Evolutionary conservation across 1,139 yeast species (phyloP), one percentile per base, ranked within the genome.

Genomic region (Nakaseomyces sp.): DNA sequence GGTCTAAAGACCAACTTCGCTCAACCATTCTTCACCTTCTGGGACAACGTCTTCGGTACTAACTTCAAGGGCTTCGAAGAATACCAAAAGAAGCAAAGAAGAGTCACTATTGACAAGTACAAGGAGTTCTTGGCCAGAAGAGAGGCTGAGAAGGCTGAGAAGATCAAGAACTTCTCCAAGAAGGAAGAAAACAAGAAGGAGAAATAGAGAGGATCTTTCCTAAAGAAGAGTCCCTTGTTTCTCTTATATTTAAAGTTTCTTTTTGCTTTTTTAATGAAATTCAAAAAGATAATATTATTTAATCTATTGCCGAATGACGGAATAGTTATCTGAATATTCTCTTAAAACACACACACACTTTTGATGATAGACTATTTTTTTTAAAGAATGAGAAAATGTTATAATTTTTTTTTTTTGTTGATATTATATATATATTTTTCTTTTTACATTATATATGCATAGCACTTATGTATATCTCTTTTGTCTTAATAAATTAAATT

Each of bases 21-120:
- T n/a, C 98, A 91, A 69, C 98, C 98, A 6, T 91, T 89, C 68
- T 91, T 91, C 67, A 82, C 89, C 3, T 78, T 87, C 58, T 91
- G 98, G 98, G 98, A 91, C 65, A 66, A 67, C 44, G 52, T 81
- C 45, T 73, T 76, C 48, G 76, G 78, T 45, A 86, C 97, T 2
- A 79, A 81, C 60, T 88, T 81, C 66, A 71, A 77, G 55, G 85
- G 79, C 47, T 70, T 79, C 48, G 73, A 77, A 50, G 74, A 73
- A 41, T 81, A 80, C 63, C 74, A 69, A 56, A 69, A 72, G 43
- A 62, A 74, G 49, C 84, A 80, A 58, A 68, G 72, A 48, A 71
- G 72, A 47, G 73, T 81, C 46, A 79, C 86, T 8, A 69, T 81
- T 53, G 72, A 65, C 16, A 79, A 74, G 61, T 81, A 81, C 61